Base-by-base conservation (phyloP, 768 basidiomycete genomes). In the Termitomyces sp. region DNA sequence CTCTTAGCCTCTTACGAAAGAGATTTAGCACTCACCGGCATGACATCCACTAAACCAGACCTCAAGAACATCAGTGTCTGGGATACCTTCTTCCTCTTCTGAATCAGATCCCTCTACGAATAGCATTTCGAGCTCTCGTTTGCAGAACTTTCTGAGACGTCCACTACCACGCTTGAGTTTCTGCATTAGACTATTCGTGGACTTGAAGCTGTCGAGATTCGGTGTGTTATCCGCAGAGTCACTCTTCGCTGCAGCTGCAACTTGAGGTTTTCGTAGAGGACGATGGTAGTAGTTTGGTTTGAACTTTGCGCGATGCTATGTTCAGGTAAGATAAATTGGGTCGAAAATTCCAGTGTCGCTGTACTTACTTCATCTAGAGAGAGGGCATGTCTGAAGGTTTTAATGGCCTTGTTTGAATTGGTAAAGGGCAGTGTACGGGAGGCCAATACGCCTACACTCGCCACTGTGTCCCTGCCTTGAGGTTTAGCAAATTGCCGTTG, bases 1-100 rank as follows among this genome's bases (percentile, higher is more conserved):
- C 9, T 20, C 16, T 31, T 12, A 15, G 18, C 13, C 33, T 36
- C 26, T 31, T 45, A 16, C 16, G n/a, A 41, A 18, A 28, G 12
- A 26, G 7, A 18, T 29, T 20, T 18, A 37, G 36, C 41, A 69
- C 83, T 55, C 58, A 90, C 89, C 89, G 44, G 72, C 67, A 63
- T 92, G 90, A 60, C 83, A 82, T 2, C 90, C 90, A 6, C 82
- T 64, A 63, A 93, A 93, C 89, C 89, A 93, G 3, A 92, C 88
- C 66, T 93, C 90, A 13, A 84, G 66, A 15, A 90, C 83, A 68
- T 90, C 83, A 26, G 64, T 65, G 28, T 65, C 52, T 10, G 57
- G 57, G 12, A 33, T 58, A 20, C 34, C 57, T 37, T 58, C 57
- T 8, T 41, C 39, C 16, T 53, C 59, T 10, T 60, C 58, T 29